Evolutionary conservation across 192 early-diverging fungal genomes (phyloP), one percentile per base, ranked within the genome.

Genomic region (Entrophospora sp.): DNA sequence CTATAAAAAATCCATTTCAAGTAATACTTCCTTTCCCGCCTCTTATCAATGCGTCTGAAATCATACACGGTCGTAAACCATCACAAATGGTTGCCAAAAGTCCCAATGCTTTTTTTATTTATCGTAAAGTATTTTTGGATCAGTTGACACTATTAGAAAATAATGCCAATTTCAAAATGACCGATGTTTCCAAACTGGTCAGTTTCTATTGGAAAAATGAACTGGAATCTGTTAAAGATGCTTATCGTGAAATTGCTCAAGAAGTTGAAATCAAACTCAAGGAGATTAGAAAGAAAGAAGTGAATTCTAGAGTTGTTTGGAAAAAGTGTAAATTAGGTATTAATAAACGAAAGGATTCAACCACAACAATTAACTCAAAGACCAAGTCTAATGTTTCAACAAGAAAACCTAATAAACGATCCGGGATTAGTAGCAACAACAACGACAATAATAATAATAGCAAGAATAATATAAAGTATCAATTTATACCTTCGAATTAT

Each of bases 81-180:
- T 22, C 14, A 8, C n/a, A 16, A 18, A 8, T 45, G n/a, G 22
- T 18, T 20, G n/a, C 44, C 7, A 56, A 56, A 5, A 56, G 28
- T 16, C 52, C 52, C 7, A 56, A 56, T 56, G 52, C 52, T 10
- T 56, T 56, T 34, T 32, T 56, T 22, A 56, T 56, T 32, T 56
- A 56, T 28, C 22, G 52, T 16, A 56, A 56, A 28, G 52, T 27
- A 4, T 56, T 56, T 30, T 14, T 56, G 12, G 32, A 56, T n/a
- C 16, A 56, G 5, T 30, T 56, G 13, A 27, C 52, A 0, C 12
- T n/a, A 8, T n/a, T 27, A 0, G 27, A 28, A 28, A 18, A 34
- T 1, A 12, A 43, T 16, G 13, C 18, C 18, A 28, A 34, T 27
- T 27, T 56, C 8, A 56, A 27, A 56, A 56, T 56, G 52, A 34